Conservation (phyloP, 768 basidiomycete species). For the Boletus huronensis region DNA sequence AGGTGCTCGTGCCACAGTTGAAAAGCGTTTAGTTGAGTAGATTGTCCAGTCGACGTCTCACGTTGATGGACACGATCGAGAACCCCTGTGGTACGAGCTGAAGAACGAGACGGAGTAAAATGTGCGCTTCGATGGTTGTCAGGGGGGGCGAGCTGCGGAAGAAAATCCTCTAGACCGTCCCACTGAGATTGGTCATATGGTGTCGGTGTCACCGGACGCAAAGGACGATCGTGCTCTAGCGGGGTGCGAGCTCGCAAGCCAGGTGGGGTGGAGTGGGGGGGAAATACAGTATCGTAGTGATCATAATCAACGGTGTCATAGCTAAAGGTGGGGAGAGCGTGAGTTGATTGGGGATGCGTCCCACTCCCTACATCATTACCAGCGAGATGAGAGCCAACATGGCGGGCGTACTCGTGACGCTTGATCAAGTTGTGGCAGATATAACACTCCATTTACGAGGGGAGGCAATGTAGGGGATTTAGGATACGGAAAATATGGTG, state of each 20-base stretch:
- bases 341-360: neutral
- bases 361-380: neutral
- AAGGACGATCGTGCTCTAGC: neutral
- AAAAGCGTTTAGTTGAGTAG: slow-evolving; percentile 12
- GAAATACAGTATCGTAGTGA: neutral
- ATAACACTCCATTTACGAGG: slow-evolving; percentile 13
- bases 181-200: neutral
- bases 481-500: neutral
- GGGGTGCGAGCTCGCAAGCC: neutral
- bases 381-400: slow-evolving; percentile 9
- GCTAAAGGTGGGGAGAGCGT: neutral
- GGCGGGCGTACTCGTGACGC: slow-evolving; percentile 11
- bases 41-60: neutral
- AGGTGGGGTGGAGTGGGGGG: neutral
- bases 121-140: neutral
- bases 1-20: slow-evolving; percentile 9
- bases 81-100: neutral
- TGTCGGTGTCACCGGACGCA: neutral
- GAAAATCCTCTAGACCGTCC: neutral
- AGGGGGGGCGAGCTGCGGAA: neutral
- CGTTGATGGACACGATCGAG: neutral
- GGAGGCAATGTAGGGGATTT: neutral
- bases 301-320: neutral
- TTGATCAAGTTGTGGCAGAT: slow-evolving; percentile 13
- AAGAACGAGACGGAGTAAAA: neutral